Percentiles rank a stretch among this genome's conserved stretches.
Conservation (phyloP, 192 early-diverging fungal species). For the Coemansia sp. region DNA sequence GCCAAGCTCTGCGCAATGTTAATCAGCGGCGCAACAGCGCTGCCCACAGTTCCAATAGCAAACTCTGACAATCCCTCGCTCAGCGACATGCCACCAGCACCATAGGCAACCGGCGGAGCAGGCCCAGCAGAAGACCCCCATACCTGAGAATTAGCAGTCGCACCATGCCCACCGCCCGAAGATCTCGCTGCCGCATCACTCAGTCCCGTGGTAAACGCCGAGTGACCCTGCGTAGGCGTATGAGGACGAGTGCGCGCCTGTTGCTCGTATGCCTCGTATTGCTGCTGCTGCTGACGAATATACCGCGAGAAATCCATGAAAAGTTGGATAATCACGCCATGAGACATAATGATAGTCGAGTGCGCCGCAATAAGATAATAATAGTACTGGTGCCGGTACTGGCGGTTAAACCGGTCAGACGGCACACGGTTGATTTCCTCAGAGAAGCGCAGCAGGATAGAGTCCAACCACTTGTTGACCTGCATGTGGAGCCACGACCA, state of each 20-base stretch:
- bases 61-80: conserved; percentile 56
- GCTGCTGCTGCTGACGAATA: conserved; percentile 30
- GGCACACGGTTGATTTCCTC: conserved; percentile 50
- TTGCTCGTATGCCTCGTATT: conserved; percentile 10
- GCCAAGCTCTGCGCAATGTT: conserved; percentile 35
- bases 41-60: conserved; percentile 47
- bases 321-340: conserved; percentile 53
- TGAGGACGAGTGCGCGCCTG: not conserved
- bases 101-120: conserved; percentile 19
- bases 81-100: conserved; percentile 17
- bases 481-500: conserved; percentile 58
- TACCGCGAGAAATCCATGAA: conserved; percentile 46
- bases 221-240: not conserved
- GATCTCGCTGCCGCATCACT: not conserved
- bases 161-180: not conserved
- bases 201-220: not conserved
- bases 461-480: conserved; percentile 58
- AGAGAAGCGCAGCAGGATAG: conserved; percentile 50
- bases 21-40: conserved; percentile 51
- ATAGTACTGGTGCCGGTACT: conserved; percentile 43
- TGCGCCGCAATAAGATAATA: conserved; percentile 58
- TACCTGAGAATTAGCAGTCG: not conserved
- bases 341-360: conserved; percentile 56
- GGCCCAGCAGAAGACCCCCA: conserved; percentile 16
- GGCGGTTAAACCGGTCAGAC: conserved; percentile 45